Conservation (phyloP, 2,329 filamentous ascomycete genomes). For the Aschersonia sp. region DNA sequence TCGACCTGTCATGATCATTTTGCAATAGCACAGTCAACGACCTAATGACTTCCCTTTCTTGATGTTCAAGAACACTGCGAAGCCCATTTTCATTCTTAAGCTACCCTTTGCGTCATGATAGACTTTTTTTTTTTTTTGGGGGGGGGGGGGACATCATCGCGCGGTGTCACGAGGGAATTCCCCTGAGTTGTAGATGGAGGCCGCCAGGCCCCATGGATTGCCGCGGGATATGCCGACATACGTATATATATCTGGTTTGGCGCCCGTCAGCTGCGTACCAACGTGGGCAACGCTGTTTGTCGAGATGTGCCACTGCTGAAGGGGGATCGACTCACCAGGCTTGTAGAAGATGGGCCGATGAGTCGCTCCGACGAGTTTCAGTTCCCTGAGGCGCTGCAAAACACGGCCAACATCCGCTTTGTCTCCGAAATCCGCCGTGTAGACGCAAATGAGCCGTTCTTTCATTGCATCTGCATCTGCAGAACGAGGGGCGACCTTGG, state of each 20-base stretch:
- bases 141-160: neutral
- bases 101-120: neutral
- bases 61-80: too few species aligned
- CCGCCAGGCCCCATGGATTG: slow-evolving; percentile 48
- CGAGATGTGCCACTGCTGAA: neutral
- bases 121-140: neutral
- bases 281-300: too few species aligned
- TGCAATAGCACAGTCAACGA: too few species aligned
- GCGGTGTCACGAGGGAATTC: neutral
- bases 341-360: slow-evolving; percentile 61
- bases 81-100: too few species aligned
- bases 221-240: slow-evolving; percentile 45
- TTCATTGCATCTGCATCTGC: slow-evolving; percentile 22
- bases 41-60: too few species aligned
- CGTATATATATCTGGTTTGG: slow-evolving; percentile 46
- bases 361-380: slow-evolving; percentile 40
- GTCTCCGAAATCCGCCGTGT: slow-evolving; percentile 62
- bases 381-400: slow-evolving; percentile 41
- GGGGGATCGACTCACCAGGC: slow-evolving; percentile 33
- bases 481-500: slow-evolving; percentile 53
- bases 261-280: neutral
- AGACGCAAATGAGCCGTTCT: slow-evolving; percentile 56
- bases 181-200: slow-evolving; percentile 38
- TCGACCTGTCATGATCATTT: too few species aligned
- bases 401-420: slow-evolving; percentile 54